Evolutionary conservation across 1,139 yeast genomes (phyloP).

Genomic region (Lodderomyces metapsilosis): DNA sequence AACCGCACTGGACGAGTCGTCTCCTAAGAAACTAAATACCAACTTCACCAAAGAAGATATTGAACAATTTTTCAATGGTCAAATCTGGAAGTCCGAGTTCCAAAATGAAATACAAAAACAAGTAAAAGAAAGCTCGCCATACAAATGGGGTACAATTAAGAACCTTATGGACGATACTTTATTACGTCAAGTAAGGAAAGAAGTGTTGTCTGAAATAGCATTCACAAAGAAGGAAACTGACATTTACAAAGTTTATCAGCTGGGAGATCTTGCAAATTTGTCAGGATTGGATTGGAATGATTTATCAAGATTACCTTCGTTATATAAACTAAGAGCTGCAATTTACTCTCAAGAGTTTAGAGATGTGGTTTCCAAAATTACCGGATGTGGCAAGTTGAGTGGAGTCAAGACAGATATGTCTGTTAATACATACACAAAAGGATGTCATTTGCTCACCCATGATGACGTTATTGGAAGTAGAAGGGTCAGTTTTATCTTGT

Average conservation of each 20-base stretch:
- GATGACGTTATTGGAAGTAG: constrained; percentile 98
- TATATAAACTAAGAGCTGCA: constrained; percentile 78
- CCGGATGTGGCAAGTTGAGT: constrained; percentile 87
- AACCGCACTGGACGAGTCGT: background rate
- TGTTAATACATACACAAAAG: constrained; percentile 84
- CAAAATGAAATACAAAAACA: constrained; percentile 39
- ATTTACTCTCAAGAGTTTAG: constrained; percentile 85
- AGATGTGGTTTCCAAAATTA: constrained; percentile 73
- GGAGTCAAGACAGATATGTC: constrained; percentile 91
- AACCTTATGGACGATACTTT: constrained; percentile 74
- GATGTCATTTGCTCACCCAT: constrained; percentile 92
- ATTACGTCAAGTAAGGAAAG: constrained; percentile 75
- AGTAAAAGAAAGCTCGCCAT: constrained; percentile 64
- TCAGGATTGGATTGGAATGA: constrained; percentile 83
- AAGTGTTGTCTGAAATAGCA: constrained; percentile 77
- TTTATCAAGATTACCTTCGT: constrained; percentile 65
- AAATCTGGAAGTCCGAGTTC: constrained; percentile 51
- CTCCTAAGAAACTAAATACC: constrained; percentile 21
- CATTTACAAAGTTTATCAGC: constrained; percentile 90
- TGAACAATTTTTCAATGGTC: constrained; percentile 48
- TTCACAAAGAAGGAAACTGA: constrained; percentile 96
- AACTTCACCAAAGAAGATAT: constrained; percentile 37
- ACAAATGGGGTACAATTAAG: constrained; percentile 83
- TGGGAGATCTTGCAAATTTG: constrained; percentile 92
- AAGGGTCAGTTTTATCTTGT: constrained; percentile 87